Evolutionary conservation across 148 eudicot species (phyloP), one percentile per base, ranked within the genome.

Genomic region (Beta vulgaris): DNA sequence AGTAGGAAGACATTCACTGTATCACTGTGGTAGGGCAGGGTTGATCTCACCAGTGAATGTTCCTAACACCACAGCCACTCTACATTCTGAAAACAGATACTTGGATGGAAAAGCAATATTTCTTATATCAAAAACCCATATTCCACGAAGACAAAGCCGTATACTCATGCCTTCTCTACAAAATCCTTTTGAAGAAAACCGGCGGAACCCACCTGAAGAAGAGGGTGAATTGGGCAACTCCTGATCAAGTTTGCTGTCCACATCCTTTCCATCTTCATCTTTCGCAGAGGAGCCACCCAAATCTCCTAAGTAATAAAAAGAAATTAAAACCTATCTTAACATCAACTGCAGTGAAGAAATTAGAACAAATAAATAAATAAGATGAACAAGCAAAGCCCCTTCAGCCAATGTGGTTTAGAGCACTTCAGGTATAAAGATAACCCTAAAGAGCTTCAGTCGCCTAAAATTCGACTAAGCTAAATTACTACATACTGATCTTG

Each of bases 121-220:
- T 87, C 92, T 81, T 86, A 93, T 73, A 85, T 87, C 89, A 83
- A 81, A 87, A 70, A 87, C 82, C 88, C 86, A 87, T 74, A 85
- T 84, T 85, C 91, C 96, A 90, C 84, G 91, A 87, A 82, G 81
- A 84, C 81, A 83, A 84, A 80, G 90, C 80, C 84, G 91, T 87
- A 74, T 88, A 88, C 86, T 89, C 91, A 91, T 87, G 89, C 80
- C 98, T 72, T 91, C 97, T 79, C 97, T 90, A 95, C 91, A 89
- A 81, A 94, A 90, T 90, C 97, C 98, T 87, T 93, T 91, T 84
- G 95, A 88, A 90, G 93, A 92, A 84, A 85, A 84, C 88, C 88
- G 91, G 88, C 88, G 82, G 92, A 92, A 95, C 98, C 98, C 96
- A 95, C 98, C 98, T 95, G 98, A 94, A 88, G 98, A 88, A 73